phyloP scores from a whole-genome alignment of 2,329 filamentous ascomycete genomes.

The Stagonosporopsis tanaceti region DNA sequence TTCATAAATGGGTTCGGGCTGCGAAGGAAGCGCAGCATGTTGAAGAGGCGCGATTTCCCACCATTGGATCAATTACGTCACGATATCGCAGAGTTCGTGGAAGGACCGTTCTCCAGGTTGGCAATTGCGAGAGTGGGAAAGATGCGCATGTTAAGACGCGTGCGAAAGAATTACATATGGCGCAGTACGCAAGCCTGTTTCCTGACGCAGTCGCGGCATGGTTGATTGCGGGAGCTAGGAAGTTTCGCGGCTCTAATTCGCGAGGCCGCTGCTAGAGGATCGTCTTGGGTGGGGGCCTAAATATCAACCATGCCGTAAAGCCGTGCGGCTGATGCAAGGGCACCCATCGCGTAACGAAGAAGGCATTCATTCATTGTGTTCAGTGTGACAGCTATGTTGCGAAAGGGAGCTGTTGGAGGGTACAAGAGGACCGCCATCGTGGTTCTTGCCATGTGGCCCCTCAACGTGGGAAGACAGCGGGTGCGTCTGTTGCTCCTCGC shows the following conservation, averaged over 20 bases:
- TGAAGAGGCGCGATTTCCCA: neutral
- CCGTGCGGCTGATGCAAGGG: conserved; percentile 8
- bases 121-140: neutral
- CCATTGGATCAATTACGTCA: conserved; percentile 14
- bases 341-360: neutral
- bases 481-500: no score
- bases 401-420: neutral
- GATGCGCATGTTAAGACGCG: conserved; percentile 4
- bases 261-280: neutral
- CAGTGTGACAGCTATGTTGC: neutral
- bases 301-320: conserved; percentile 4
- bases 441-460: no score
- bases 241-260: conserved; percentile 9
- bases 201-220: conserved; percentile 9
- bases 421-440: neutral
- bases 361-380: neutral
- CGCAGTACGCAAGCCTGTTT: conserved; percentile 9
- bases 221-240: conserved; percentile 11
- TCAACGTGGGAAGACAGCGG: neutral
- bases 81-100: neutral
- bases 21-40: conserved; percentile 16
- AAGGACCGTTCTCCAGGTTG: neutral
- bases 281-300: conserved; percentile 2
- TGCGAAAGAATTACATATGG: conserved; percentile 7
- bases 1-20: conserved; percentile 16